A percentile compares a stretch with the other conserved stretches of the same genome.
Conservation (phyloP, 768 basidiomycete species). For the Terana coerulea region DNA sequence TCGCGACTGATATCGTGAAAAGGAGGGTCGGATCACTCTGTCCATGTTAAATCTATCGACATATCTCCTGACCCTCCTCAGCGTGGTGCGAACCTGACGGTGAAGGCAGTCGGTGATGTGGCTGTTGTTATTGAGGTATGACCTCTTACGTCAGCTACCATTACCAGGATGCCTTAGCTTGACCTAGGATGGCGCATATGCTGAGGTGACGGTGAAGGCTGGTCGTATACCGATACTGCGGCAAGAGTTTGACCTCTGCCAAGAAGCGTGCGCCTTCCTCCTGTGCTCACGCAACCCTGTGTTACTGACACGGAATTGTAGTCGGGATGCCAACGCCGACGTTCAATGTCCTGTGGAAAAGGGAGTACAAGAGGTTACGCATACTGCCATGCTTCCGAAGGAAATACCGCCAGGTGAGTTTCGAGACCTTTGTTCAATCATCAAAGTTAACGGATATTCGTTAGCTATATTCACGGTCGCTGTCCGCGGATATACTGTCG, state of each 20-base stretch:
- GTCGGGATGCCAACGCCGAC: slow-evolving; percentile 68
- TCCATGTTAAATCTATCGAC: slow-evolving; percentile 65
- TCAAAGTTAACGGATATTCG: no score
- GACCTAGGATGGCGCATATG: slow-evolving; percentile 92
- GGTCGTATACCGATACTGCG: slow-evolving; percentile 85
- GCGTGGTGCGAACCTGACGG: slow-evolving; percentile 83
- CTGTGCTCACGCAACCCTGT: no score
- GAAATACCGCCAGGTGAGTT: slow-evolving; percentile 79
- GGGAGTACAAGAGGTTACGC: slow-evolving; percentile 68
- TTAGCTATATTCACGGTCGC: slow-evolving; percentile 81
- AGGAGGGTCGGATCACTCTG: slow-evolving; percentile 43
- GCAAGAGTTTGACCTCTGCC: slow-evolving; percentile 84
- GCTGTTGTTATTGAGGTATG: slow-evolving; percentile 61
- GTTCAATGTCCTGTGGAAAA: slow-evolving; percentile 82
- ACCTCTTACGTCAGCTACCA: not conserved
- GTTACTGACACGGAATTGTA: no score
- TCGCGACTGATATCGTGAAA: no score
- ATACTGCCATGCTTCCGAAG: slow-evolving; percentile 83
- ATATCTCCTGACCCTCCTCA: slow-evolving; percentile 83
- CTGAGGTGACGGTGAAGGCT: slow-evolving; percentile 89
- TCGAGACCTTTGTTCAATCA: no score
- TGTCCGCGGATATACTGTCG: slow-evolving; percentile 64
- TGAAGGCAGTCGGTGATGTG: slow-evolving; percentile 67
- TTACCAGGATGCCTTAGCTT: no score
- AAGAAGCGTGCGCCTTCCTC: slow-evolving; percentile 90